Base-by-base conservation (phyloP, 2,329 filamentous ascomycete genomes). In the Daldinia sp. region DNA sequence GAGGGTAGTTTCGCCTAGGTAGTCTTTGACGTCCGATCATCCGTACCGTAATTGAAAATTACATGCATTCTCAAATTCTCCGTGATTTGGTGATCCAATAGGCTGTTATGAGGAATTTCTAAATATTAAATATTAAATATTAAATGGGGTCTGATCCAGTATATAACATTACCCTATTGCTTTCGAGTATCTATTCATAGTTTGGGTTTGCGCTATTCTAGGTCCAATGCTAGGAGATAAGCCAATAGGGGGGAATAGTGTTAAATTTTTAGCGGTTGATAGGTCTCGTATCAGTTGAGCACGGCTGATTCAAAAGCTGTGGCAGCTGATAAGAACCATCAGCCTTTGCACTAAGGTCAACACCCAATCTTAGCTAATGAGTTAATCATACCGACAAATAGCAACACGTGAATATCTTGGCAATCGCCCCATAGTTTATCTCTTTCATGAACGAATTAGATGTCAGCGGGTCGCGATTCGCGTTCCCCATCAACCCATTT, bases 381-480 rank as follows among this genome's bases (percentile, higher is more conserved):
- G 27, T 32, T 49, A 49, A 49, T 34, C 19, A 30, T 23, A 27
- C 10, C 21, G 32, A 51, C 11, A 9, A 4, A 57, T 55, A 15
- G 48, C 62, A 34, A 59, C 65, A 68, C 65, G 65, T 68, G 65
- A 68, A 68, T 63, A 13, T 63, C 57, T 63, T 63, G 51, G 61
- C 58, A 49, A 13, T 27, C 11, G 47, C 27, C 50, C 64, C 61
- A 59, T 51, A 53, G 7, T 55, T 58, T 27, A 41, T 59, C 23
- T 19, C 54, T 61, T 48, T 39, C 11, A 47, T 30, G 29, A 51
- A 60, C 61, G 54, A 67, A 64, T 67, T 47, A 54, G 25, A 59
- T 54, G 52, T 41, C 23, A n/a, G 19, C 10, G n/a, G 47, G 63
- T 66, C 65, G 65, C 65, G 65, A 58, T 63, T 66, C 65, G 65